phyloP scores from a whole-genome alignment of 306 rosid species.

The Corylus heterophylla region DNA sequence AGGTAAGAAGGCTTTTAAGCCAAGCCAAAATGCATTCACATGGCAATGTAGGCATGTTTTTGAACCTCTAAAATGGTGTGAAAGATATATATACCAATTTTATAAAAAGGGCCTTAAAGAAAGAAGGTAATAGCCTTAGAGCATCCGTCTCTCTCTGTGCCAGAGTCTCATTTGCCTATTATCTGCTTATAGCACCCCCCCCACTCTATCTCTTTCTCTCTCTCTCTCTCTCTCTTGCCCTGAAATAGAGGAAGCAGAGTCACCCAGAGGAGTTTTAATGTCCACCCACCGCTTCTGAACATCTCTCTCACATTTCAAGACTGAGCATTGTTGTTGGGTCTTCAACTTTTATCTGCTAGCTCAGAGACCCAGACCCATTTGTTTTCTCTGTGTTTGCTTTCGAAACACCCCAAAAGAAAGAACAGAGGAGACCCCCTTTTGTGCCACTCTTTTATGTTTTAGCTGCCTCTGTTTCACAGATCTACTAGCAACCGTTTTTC shows the following conservation, averaged over 20 bases:
- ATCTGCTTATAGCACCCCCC: constrained; percentile 16
- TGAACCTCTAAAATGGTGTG: not conserved
- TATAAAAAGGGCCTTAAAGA: constrained; percentile 26
- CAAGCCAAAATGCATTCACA: constrained; percentile 4
- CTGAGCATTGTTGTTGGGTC: constrained; percentile 35
- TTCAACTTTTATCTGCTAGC: constrained; percentile 32
- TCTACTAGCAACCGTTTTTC: constrained; percentile 30
- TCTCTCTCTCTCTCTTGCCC: constrained; percentile 34
- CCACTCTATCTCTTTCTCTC: not conserved
- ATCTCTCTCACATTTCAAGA: constrained; percentile 21
- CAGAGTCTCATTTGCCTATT: too few relatives aligned
- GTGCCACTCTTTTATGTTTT: constrained; percentile 17
- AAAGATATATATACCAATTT: constrained; percentile 36
- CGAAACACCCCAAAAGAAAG: constrained; percentile 26
- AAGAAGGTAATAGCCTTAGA: not conserved
- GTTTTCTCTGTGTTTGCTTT: constrained; percentile 30
- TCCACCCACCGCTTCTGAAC: constrained; percentile 35
- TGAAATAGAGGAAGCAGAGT: constrained; percentile 49
- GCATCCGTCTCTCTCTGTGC: not conserved
- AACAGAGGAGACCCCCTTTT: constrained; percentile 14
- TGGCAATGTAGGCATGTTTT: not conserved
- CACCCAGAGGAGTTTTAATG: constrained; percentile 33
- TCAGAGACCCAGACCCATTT: constrained; percentile 36
- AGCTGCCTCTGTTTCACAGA: constrained; percentile 39
- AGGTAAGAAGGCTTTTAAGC: constrained; percentile 12